These are phyloP conservation scores for Ilyonectria destructans DNA, from an alignment of 2,329 filamentous ascomycete species.

Conservation along the genomic window DNA sequence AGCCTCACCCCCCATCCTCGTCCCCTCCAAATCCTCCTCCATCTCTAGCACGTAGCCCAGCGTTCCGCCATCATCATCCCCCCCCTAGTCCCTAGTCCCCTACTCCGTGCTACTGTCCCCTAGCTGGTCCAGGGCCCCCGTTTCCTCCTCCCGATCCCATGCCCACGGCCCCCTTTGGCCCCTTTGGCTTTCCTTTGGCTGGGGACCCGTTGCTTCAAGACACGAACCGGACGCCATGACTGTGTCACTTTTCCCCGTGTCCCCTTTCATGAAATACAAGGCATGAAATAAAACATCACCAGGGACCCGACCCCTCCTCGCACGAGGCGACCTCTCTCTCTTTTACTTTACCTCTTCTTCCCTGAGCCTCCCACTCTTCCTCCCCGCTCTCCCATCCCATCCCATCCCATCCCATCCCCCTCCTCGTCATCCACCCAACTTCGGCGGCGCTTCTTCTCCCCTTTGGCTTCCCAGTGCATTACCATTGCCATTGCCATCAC, in stretches of 20 bases:
- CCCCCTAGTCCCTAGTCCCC: slow-evolving; percentile 9
- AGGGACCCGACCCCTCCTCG: slow-evolving; percentile 50
- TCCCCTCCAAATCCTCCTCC: neutral
- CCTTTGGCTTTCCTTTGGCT: slow-evolving; percentile 46
- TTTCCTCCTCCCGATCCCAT: slow-evolving; percentile 46
- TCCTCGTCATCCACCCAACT: slow-evolving; percentile 16
- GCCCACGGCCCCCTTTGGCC: slow-evolving; percentile 43
- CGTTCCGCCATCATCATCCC: slow-evolving; percentile 11
- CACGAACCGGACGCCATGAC: slow-evolving; percentile 50
- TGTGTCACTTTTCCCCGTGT: slow-evolving; percentile 53
- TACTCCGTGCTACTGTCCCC: slow-evolving; percentile 25
- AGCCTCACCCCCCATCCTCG: slow-evolving; percentile 35
- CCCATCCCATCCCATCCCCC: slow-evolving; percentile 12
- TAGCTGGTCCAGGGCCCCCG: slow-evolving; percentile 37
- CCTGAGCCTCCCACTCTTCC: slow-evolving; percentile 30
- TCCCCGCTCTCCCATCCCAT: slow-evolving; percentile 13
- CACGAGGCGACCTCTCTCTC: slow-evolving; percentile 36
- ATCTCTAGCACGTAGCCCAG: slow-evolving; percentile 1
- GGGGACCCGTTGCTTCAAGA: slow-evolving; percentile 51
- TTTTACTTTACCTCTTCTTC: slow-evolving; percentile 35
- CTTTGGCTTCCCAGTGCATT: slow-evolving; percentile 20
- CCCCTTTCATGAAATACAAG: slow-evolving; percentile 53
- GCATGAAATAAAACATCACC: slow-evolving; percentile 52
- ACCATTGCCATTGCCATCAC: neutral
- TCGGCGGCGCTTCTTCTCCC: slow-evolving; percentile 10